Conservation (phyloP, 2,329 filamentous ascomycete species). For the Amylocarpus encephaloides region DNA sequence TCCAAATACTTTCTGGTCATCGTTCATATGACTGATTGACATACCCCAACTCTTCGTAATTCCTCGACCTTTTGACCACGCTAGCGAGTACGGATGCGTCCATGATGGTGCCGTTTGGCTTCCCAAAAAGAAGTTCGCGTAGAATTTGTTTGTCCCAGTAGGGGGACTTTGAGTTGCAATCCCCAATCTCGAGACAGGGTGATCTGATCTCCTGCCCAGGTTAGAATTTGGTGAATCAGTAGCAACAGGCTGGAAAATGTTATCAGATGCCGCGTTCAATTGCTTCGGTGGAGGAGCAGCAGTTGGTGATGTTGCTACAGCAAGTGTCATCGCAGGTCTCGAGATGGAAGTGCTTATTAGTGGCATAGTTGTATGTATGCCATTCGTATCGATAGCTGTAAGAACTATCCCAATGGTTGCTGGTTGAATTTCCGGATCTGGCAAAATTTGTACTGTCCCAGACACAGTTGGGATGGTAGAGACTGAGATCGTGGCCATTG, state of each 20-base stretch:
- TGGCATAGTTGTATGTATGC: slow-evolving; percentile 18
- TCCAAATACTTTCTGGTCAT: slow-evolving; percentile 61
- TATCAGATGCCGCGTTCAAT: slow-evolving; percentile 10
- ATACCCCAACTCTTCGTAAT: slow-evolving; percentile 68
- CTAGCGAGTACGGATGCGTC: slow-evolving; percentile 67
- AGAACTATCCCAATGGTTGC: slow-evolving; percentile 33
- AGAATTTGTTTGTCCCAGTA: slow-evolving; percentile 74
- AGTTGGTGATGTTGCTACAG: background rate
- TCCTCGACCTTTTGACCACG: slow-evolving; percentile 60
- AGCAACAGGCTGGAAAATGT: slow-evolving; percentile 55
- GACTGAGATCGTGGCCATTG: slow-evolving; percentile 20
- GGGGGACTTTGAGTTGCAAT: slow-evolving; percentile 39
- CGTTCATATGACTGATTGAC: slow-evolving; percentile 66
- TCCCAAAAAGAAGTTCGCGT: slow-evolving; percentile 73
- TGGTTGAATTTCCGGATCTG: slow-evolving; percentile 25
- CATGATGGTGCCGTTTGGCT: slow-evolving; percentile 64
- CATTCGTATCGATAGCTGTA: slow-evolving; percentile 29
- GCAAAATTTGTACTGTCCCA: slow-evolving; percentile 33
- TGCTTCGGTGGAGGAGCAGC: background rate
- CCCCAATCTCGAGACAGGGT: slow-evolving; percentile 51
- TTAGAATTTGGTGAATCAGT: slow-evolving; percentile 44
- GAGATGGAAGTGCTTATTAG: slow-evolving; percentile 20
- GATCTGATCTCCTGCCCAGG: slow-evolving; percentile 45
- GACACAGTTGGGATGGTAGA: slow-evolving; percentile 30
- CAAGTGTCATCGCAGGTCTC: slow-evolving; percentile 13